These are phyloP conservation scores for Termitomyces sp. DNA, from an alignment of 768 basidiomycete species.

Conservation along the genomic window DNA sequence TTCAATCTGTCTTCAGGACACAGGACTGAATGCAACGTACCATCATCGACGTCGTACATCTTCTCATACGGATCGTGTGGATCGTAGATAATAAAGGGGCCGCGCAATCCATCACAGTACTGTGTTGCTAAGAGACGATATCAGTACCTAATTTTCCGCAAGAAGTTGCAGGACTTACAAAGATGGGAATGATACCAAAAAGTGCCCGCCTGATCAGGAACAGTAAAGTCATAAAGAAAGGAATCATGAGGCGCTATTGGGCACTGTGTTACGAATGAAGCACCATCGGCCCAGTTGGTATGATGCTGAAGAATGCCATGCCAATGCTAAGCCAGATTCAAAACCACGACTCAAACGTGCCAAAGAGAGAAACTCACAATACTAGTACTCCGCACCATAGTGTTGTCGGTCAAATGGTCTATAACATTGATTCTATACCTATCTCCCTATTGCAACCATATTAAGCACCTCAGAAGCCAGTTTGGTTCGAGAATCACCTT, in stretches of 20 bases:
- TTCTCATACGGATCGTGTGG: constrained; percentile 24
- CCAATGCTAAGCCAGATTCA: constrained; percentile 2
- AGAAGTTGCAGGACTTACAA: constrained; percentile 9
- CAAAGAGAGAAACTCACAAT: constrained; percentile 12
- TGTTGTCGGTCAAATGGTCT: constrained; percentile 15
- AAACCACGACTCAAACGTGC: not conserved
- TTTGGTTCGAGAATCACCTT: not conserved
- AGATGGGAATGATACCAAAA: constrained; percentile 26
- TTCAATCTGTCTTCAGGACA: not conserved
- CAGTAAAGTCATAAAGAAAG: constrained; percentile 32
- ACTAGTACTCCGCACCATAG: constrained; percentile 18
- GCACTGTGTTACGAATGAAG: constrained; percentile 31
- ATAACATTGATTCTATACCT: constrained; percentile 19
- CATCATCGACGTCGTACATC: constrained; percentile 21
- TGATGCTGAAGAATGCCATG: constrained; percentile 6
- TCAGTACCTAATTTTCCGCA: not conserved
- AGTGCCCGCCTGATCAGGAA: constrained; percentile 18
- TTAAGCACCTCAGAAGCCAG: not conserved
- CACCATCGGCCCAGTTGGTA: constrained; percentile 8
- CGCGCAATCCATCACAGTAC: constrained; percentile 41
- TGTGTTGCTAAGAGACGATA: constrained; percentile 25
- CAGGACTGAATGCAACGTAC: not conserved
- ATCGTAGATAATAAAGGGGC: constrained; percentile 31
- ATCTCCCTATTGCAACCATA: constrained; percentile 11
- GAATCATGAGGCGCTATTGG: constrained; percentile 30